Evolutionary conservation across 352 stramenopile genomes (phyloP), one percentile per base, ranked within the genome.

Genomic region (Globisporangium takayamanum): DNA sequence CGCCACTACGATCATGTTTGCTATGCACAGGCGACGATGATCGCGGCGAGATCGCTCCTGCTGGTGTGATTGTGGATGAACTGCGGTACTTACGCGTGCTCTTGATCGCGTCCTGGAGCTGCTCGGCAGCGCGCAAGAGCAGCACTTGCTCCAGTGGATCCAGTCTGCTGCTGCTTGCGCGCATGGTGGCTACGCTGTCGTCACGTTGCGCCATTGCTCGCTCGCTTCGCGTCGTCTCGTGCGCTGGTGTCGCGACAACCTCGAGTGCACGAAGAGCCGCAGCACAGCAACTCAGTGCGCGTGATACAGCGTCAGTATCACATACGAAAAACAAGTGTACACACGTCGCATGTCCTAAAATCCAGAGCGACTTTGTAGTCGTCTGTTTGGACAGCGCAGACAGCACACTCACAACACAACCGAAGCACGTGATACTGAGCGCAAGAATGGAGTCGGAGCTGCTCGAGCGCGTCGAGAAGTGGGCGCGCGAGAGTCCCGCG

Each of bases 391-490:
- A 15, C 8, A 26, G 12, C 1, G 39, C 11, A 0, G 1, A 49
- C 48, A 36, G 37, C 48, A 50, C 14, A 50, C 36, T 51, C 22
- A 6, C 33, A 36, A 5, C 28, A 28, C 18, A 14, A 49, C 18
- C 44, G 60, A 62, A 51, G 50, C 8, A 8, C 26, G 45, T 11
- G 12, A n/a, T 45, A 45, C 39, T 22, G 39, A 45, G 39, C 11
- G 12, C 22, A 22, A 22, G 2, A 2, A 90, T 90, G 80, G 74
- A 82, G 57, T 89, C 78, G 10, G 78, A 87, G 59, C 76, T 92
- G 57, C 76, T 92, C 0, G 71, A 86, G 65, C 78, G 79, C 52
- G 56, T 92, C 25, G 78, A 85, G 70, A 80, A 78, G 77, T 92
- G 82, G 82, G 76, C 79, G 18, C 68, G 72, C n/a, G 80, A 92